phyloP scores from a whole-genome alignment of 2,329 filamentous ascomycete species.

The Trichophyton rubrum region DNA sequence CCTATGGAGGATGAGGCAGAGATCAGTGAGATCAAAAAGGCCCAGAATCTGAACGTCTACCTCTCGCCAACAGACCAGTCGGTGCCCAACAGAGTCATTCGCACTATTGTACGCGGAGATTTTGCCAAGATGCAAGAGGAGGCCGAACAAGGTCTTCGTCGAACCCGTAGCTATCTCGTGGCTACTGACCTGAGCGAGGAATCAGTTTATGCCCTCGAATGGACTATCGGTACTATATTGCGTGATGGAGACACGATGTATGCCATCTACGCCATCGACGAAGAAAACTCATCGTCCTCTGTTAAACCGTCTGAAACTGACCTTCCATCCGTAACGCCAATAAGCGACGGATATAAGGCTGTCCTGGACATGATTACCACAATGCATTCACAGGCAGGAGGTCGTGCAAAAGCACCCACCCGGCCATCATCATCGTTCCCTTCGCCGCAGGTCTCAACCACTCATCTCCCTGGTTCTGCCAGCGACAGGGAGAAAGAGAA shows the following conservation, averaged over 20 bases:
- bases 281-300: constrained; percentile 49
- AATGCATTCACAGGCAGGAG: constrained; percentile 47
- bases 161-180: constrained; percentile 83
- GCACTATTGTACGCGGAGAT: constrained; percentile 82
- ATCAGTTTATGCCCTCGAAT: constrained; percentile 87
- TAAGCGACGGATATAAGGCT: constrained; percentile 60
- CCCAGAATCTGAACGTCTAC: constrained; percentile 70
- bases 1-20: constrained; percentile 49
- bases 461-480: constrained; percentile 16
- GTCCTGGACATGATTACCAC: constrained; percentile 65
- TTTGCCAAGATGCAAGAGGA: constrained; percentile 63
- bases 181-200: constrained; percentile 91
- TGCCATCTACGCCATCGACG: constrained; percentile 85
- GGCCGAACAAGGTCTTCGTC: constrained; percentile 63
- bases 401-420: constrained; percentile 35
- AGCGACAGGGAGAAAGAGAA: not conserved
- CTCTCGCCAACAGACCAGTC: constrained; percentile 65
- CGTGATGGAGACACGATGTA: constrained; percentile 89
- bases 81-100: constrained; percentile 67
- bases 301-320: constrained; percentile 35
- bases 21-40: constrained; percentile 69
- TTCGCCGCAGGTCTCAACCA: constrained; percentile 14
- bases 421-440: not conserved
- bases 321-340: constrained; percentile 35
- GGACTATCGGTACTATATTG: constrained; percentile 91